phyloP scores from a whole-genome alignment of 129 eudicot species.

The Artemisia argyi region DNA sequence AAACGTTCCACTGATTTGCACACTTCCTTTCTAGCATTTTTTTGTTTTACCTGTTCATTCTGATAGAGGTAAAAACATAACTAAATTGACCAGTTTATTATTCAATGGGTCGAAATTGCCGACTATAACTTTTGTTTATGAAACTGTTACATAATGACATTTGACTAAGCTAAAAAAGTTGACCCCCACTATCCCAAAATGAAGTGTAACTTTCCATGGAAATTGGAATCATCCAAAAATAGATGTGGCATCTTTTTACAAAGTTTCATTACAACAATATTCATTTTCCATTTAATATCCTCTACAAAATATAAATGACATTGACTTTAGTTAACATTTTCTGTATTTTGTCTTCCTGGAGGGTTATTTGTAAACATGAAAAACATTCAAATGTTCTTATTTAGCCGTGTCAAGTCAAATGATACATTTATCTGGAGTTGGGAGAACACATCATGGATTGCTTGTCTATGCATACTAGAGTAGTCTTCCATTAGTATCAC shows the following conservation, averaged over 20 bases:
- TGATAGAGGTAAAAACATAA: not conserved
- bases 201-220: not conserved
- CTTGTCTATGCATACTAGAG: not conserved
- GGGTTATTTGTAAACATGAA: not conserved
- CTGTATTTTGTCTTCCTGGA: too few species aligned
- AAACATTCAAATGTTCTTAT: not conserved
- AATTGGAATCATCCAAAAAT: not conserved
- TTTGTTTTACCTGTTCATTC: not conserved
- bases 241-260: not conserved
- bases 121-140: not conserved
- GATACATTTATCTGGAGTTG: not conserved
- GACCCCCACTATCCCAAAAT: not conserved
- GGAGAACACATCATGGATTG: not conserved
- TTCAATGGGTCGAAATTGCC: not conserved
- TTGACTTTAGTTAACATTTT: not conserved
- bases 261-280: not conserved
- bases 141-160: not conserved
- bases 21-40: not conserved
- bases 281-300: not conserved
- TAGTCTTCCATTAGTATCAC: not conserved
- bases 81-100: not conserved
- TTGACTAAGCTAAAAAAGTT: not conserved
- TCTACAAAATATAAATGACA: not conserved
- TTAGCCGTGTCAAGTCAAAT: not conserved
- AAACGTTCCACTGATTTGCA: not conserved